Conservation (phyloP, 805 yeast species). For the Sugiyamaella valdiviana region DNA sequence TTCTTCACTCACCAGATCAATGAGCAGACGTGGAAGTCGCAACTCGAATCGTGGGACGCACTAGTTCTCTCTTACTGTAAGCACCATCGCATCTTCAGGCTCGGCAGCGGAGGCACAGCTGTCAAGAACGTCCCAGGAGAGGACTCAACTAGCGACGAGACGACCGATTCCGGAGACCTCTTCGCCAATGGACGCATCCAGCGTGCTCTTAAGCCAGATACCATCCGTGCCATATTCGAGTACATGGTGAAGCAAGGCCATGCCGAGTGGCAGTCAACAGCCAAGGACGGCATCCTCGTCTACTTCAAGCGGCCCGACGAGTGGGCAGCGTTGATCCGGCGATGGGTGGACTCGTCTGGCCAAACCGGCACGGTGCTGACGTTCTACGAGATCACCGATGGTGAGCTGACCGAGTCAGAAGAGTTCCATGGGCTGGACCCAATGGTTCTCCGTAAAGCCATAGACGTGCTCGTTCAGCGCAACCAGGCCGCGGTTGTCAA, state of each 20-base stretch:
- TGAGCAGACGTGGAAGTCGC: slow-evolving; percentile 67
- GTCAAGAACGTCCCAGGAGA: slow-evolving; percentile 19
- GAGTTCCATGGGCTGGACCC: slow-evolving; percentile 61
- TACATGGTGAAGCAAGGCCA: slow-evolving; percentile 50
- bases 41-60: slow-evolving; percentile 69
- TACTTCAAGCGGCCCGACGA: slow-evolving; percentile 65
- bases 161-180: slow-evolving; percentile 17
- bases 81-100: slow-evolving; percentile 47
- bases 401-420: slow-evolving; percentile 51
- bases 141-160: slow-evolving; percentile 16
- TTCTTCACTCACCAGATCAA: slow-evolving; percentile 87
- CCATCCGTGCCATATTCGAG: slow-evolving; percentile 49
- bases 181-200: slow-evolving; percentile 31
- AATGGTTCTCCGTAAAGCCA: slow-evolving; percentile 45
- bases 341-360: slow-evolving; percentile 73
- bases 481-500: slow-evolving; percentile 70
- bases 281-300: slow-evolving; percentile 35
- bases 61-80: slow-evolving; percentile 59
- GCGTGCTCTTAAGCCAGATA: slow-evolving; percentile 45
- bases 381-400: slow-evolving; percentile 67
- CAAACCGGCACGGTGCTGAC: slow-evolving; percentile 74
- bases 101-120: slow-evolving; percentile 37
- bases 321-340: slow-evolving; percentile 58
- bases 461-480: slow-evolving; percentile 54
- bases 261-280: slow-evolving; percentile 42